Base-by-base conservation (phyloP, 2,329 filamentous ascomycete species). In the Exophiala oligosperma region DNA sequence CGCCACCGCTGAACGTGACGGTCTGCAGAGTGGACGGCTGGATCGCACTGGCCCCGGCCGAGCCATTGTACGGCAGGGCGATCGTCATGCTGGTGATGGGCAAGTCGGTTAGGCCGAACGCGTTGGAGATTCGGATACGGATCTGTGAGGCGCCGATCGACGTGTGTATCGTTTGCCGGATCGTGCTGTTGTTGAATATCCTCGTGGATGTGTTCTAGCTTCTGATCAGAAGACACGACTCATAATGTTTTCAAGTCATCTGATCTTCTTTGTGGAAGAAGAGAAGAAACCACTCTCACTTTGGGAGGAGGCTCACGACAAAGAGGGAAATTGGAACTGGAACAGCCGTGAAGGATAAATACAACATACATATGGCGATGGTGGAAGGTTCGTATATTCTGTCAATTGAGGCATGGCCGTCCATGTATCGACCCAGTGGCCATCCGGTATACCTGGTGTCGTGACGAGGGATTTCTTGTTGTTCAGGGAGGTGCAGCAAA, bases 361-460 rank as follows among this genome's bases (percentile, higher is more conserved):
- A 57, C 14, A 26, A 72, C 80, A 52, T 76, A 83, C 82, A 67
- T 85, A 89, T 43, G 84, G 82, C 2, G 78, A 69, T 0, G 81
- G 81, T 8, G 86, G 85, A 21, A 89, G 75, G 63, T 88, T 89
- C 48, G 72, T 76, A 8, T 78, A 79, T 66, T 89, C 86, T 1
- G 84, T 84, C 41, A 86, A 72, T 68, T 88, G 85, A 0, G 85
- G 84, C 85, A 88, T 88, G 2, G 83, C 77, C 0, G 82, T 81
- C 86, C 85, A 89, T 1, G 81, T 84, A 61, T 82, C 80, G 12
- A 86, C 77, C 84, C 85, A 88, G 61, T 82, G 79, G 48, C 77
- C 64, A 48, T 56, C 37, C 9, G 57, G 41, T 11, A 56, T 53
- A 37, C 57, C 56, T 17, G 57, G 52, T 17, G 37, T 38, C 5